Base-by-base conservation (phyloP, 1,284 basidiomycete species). In the Phylloboletellus chloephorus region DNA sequence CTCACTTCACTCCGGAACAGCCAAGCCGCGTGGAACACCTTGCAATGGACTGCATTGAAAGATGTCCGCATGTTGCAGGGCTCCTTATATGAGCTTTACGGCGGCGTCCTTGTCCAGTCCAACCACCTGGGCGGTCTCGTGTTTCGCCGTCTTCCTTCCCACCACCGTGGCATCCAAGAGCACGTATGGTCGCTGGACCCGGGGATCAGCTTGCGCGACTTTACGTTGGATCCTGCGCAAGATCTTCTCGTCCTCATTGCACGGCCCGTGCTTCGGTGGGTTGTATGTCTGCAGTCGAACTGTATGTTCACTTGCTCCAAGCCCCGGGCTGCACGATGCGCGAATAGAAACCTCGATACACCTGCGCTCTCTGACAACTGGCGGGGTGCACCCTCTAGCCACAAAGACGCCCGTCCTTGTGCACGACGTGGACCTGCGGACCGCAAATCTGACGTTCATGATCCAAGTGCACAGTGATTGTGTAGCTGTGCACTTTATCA, bases 141-240 rank as follows among this genome's bases (percentile, higher is more conserved):
- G 9, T 79, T 78, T 50, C 57, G 61, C 36, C 71, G 71, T 44
- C 62, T 82, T 12, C 73, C 77, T 15, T 77, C 77, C 5, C 51
- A 51, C 16, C 56, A 65, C 34, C 69, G 76, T 17, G 61, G 57
- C 9, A 76, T 79, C 43, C 50, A 69, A 43, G 64, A 68, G 31
- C 64, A 63, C 20, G 52, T 63, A 17, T 82, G 80, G 79, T 59
- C 55, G 5, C 48, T 78, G 21, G 54, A 62, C 15, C 49, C 71
- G 31, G 67, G 64, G 5, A 50, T 71, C 34, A 25, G 45, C 8
- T 54, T 79, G 10, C 69, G 75, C 6, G 81, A 83, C 50, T 81
- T 82, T 50, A 67, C 67, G 7, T 71, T 83, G 58, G 81, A 83
- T 53, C 74, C 78, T 11, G 65, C 72, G 22, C 79, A 79, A 51